phyloP scores from a whole-genome alignment of 2,329 filamentous ascomycete genomes.

The Teratosphaeria destructans region DNA sequence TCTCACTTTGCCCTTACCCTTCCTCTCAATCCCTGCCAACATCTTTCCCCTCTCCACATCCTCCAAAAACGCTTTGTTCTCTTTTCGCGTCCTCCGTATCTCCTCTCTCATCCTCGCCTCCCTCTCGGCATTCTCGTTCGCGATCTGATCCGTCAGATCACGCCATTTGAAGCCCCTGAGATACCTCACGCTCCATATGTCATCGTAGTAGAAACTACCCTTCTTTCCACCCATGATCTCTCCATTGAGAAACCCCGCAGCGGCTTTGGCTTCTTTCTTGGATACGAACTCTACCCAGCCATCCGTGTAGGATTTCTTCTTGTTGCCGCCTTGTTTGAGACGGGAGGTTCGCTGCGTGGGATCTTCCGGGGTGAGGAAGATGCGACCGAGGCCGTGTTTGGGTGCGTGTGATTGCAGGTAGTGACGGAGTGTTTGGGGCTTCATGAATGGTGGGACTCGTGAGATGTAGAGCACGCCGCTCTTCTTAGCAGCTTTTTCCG shows the following conservation, averaged over 20 bases:
- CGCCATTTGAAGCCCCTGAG: constrained; percentile 76
- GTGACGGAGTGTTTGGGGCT: constrained; percentile 64
- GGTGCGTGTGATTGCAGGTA: constrained; percentile 65
- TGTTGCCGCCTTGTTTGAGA: constrained; percentile 65
- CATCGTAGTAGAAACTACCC: constrained; percentile 70
- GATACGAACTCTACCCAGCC: constrained; percentile 76
- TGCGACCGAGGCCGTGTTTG: constrained; percentile 50
- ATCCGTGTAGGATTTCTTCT: constrained; percentile 70
- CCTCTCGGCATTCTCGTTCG: constrained; percentile 70
- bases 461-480: constrained; percentile 78
- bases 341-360: constrained; percentile 54
- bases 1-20: constrained; percentile 30
- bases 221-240: constrained; percentile 76
- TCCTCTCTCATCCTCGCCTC: constrained; percentile 66
- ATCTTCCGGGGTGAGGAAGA: constrained; percentile 72
- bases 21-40: constrained; percentile 55
- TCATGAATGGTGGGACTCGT: constrained; percentile 81
- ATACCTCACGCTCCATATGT: constrained; percentile 77
- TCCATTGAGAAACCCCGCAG: constrained; percentile 65
- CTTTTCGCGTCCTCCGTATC: constrained; percentile 61
- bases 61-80: constrained; percentile 71
- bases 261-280: constrained; percentile 68
- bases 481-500: constrained; percentile 55
- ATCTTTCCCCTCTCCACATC: constrained; percentile 75
- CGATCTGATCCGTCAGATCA: constrained; percentile 62